Base-by-base conservation (phyloP, 139 green algal species). In the Deuterostichococcus epilithicus region DNA sequence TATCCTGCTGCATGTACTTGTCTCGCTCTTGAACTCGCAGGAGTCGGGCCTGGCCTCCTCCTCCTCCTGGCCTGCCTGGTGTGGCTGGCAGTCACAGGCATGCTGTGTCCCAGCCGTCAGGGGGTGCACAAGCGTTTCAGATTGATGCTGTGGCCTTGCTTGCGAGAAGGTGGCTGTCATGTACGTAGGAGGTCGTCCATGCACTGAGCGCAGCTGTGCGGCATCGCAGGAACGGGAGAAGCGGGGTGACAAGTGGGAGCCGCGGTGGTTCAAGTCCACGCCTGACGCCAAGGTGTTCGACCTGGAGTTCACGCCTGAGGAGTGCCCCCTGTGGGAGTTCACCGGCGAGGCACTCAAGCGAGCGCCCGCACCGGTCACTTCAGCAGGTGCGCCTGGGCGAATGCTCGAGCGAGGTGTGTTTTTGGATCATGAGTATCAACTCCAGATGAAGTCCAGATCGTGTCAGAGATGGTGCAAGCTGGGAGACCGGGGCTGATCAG, bases 181-280 rank as follows among this genome's bases (percentile, higher is more conserved):
- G n/a, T n/a, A n/a, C n/a, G n/a, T n/a, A n/a, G n/a, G 42, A 52
- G 13, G 8, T 52, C 42, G 42, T 52, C 10, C 42, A 52, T 52
- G 10, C 42, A 52, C 42, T 52, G 42, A 52, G 42, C 8, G 10
- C 42, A 52, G 13, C 8, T 52, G 42, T 63, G 8, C 28, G 18
- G 18, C 26, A n/a, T 28, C 10, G n/a, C 77, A 88, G 66, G 80
- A 94, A 78, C 85, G 90, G 20, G 87, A 93, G 59, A 72, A 79
- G 75, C 65, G 73, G 23, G 79, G 79, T 15, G 87, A 90, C 23
- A 35, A 18, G 15, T 97, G 93, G 93, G 34, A 52, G 74, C 88
- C 93, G 18, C 82, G 86, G 30, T 97, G 89, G 88, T 97, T 96
- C 84, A 76, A 68, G 68, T 35, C 73, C 44, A 45, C 72, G 4